Evolutionary conservation across 164 flowering plant genomes (phyloP), one percentile per base, ranked within the genome.

Genomic region (Dillenia turbinata): DNA sequence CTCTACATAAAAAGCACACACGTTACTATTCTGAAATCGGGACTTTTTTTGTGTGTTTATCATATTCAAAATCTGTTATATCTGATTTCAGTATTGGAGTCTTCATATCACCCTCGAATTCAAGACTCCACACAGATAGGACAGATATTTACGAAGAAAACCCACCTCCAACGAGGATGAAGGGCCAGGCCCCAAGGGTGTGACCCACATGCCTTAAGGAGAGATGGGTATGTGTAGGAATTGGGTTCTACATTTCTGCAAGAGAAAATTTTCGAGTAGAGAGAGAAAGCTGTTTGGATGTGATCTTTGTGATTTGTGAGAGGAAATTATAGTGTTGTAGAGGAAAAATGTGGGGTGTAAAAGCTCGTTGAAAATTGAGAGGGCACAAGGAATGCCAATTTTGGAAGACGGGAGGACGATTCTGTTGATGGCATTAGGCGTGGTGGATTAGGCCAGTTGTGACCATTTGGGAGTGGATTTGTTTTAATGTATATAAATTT

Each of bases 201-300:
- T 8, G 63, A 67, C 33, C 74, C 79, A 71, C 80, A 80, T 44
- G 84, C 86, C 71, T 82, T 85, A 52, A 83, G 71, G 49, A 83
- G 81, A 69, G 86, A 85, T 5, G 91, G 90, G 74, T 73, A 83
- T 0, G 90, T 85, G 70, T 68, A 81, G 48, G 59, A 44, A 49
- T 83, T 83, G 61, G 90, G 90, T 51, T 16, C 51, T 48, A 75
- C 49, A 1, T 60, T 26, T 4, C 66, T 55, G 45, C 62, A 44
- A 40, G 47, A 2, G 9, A 81, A 68, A 66, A 85, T 50, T 3
- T 45, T 59, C 9, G 55, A 16, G 57, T 81, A 85, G n/a, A 85
- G 79, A 53, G 81, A 77, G 59, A 83, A 62, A 9, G 86, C 85
- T 2, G 68, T 2, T 43, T 75, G 76, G 64, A 67, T 52, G 24